Evolutionary conservation across 2,329 filamentous ascomycete species (phyloP).

Genomic region (Rasamsonia emersonii): DNA sequence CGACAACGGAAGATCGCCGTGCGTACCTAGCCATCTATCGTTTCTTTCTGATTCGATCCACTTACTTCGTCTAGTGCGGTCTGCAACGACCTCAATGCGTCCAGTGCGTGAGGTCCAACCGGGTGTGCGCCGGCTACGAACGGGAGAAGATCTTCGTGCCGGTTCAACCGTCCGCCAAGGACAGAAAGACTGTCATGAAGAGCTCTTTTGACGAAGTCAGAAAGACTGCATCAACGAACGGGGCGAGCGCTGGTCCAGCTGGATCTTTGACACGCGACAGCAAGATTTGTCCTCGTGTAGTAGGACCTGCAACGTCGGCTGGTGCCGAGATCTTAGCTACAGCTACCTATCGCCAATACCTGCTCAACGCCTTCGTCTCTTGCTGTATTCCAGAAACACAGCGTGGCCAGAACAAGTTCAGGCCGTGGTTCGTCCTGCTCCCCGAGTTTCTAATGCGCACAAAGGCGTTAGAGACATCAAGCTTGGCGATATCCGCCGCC

Average conservation of each 20-base stretch:
- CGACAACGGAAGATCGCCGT: slow-evolving; percentile 19
- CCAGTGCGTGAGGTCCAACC: slow-evolving; percentile 22
- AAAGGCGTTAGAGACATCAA: slow-evolving; percentile 19
- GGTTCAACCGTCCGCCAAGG: slow-evolving; percentile 13
- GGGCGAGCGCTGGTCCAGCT: too few relatives aligned
- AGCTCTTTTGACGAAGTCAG: slow-evolving; percentile 5
- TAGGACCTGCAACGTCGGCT: background rate
- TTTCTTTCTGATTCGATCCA: too few relatives aligned
- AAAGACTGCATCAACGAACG: background rate
- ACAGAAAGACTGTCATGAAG: slow-evolving; percentile 7
- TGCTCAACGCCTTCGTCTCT: slow-evolving; percentile 19
- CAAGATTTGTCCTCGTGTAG: too few relatives aligned
- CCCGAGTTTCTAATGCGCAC: slow-evolving; percentile 15
- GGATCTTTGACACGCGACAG: too few relatives aligned
- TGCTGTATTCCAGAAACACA: slow-evolving; percentile 11
- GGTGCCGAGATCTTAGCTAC: background rate
- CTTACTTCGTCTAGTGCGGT: slow-evolving; percentile 17
- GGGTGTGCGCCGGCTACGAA: slow-evolving; percentile 22
- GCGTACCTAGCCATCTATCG: too few relatives aligned
- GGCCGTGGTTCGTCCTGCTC: slow-evolving; percentile 22
- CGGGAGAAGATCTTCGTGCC: slow-evolving; percentile 19
- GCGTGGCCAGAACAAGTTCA: slow-evolving; percentile 4
- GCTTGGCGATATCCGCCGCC: slow-evolving; percentile 20
- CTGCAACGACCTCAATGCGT: slow-evolving; percentile 19
- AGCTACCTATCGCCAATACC: slow-evolving; percentile 17